phyloP scores from a whole-genome alignment of 108 stramenopile genomes.

The Schizochytrium sp. region DNA sequence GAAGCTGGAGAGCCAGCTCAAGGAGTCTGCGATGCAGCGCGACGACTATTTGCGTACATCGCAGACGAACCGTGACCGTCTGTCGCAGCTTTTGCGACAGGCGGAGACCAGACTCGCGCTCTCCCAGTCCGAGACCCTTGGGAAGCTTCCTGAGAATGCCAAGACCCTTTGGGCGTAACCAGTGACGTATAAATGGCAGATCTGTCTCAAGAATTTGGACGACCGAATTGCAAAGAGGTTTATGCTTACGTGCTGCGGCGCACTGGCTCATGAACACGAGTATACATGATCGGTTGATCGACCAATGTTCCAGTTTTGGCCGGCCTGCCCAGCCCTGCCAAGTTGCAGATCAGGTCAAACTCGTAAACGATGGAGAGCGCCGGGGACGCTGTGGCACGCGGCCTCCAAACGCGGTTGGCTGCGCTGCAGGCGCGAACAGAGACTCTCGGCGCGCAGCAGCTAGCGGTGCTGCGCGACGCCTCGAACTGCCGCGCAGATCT shows the following conservation, averaged over 20 bases:
- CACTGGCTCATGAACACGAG: too few species aligned
- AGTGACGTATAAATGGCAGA: neutral
- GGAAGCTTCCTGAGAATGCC: neutral
- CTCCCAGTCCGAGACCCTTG: neutral
- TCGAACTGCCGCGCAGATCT: neutral
- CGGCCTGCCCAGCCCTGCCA: neutral
- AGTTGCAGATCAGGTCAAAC: neutral
- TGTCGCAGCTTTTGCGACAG: neutral
- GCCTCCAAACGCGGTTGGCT: neutral
- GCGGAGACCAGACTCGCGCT: neutral
- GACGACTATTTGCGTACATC: neutral
- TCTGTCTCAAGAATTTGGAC: neutral
- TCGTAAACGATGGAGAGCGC: neutral
- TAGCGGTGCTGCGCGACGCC: neutral
- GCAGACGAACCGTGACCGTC: neutral
- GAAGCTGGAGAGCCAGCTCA: neutral
- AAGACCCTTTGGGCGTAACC: neutral
- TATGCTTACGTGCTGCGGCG: too few species aligned
- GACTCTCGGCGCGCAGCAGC: neutral
- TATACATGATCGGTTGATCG: too few species aligned
- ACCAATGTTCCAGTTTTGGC: too few species aligned
- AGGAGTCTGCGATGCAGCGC: neutral
- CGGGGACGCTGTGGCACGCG: neutral
- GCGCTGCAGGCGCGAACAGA: neutral
- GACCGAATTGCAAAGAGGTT: neutral